These are phyloP conservation scores for Backusella tarrabulga DNA, from an alignment of 192 early-diverging fungal genomes.

Conservation along the genomic window DNA sequence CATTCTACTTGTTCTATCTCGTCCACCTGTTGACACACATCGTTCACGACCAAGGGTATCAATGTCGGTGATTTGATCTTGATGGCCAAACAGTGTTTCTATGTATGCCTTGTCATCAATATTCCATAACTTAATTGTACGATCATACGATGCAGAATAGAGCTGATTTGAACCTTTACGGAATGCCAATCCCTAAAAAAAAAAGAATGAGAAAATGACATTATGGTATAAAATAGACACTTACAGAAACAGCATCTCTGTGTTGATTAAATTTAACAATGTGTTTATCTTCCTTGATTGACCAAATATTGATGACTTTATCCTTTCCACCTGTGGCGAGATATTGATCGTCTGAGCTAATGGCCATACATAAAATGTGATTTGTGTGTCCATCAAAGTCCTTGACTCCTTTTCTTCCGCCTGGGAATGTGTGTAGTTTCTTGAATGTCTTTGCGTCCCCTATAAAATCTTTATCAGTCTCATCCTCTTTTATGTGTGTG, in stretches of 20 bases:
- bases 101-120: constrained; percentile 88
- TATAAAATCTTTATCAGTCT: not conserved
- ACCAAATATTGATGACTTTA: constrained; percentile 92
- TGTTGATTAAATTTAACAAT: constrained; percentile 84
- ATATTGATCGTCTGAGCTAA: constrained; percentile 65
- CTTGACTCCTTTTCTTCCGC: constrained; percentile 69
- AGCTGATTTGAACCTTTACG: constrained; percentile 77
- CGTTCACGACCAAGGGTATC: constrained; percentile 84
- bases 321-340: constrained; percentile 88
- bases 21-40: constrained; percentile 85
- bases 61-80: constrained; percentile 83
- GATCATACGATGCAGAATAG: constrained; percentile 88
- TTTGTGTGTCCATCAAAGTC: constrained; percentile 70
- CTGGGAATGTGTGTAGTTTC: constrained; percentile 65
- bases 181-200: constrained; percentile 71
- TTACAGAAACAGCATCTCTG: constrained; percentile 82
- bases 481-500: not conserved
- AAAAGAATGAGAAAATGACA: too few species aligned
- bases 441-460: constrained; percentile 73
- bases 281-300: constrained; percentile 70
- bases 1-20: constrained; percentile 86
- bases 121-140: constrained; percentile 98
- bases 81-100: constrained; percentile 98
- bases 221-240: not conserved
- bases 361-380: constrained; percentile 69